Conservation (phyloP, 441 rosid species). For the Pelargonium cotyledonis region DNA sequence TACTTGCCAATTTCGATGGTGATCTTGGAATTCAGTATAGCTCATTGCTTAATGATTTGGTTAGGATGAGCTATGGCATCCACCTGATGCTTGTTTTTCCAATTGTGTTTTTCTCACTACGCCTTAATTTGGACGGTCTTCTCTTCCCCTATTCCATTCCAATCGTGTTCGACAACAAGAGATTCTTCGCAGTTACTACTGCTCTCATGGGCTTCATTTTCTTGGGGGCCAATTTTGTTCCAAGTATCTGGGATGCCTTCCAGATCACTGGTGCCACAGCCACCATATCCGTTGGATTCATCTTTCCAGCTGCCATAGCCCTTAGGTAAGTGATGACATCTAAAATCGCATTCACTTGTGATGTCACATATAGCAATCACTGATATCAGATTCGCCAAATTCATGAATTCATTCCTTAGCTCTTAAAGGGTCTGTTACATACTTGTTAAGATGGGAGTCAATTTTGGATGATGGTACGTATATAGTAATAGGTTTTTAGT, state of each 20-base stretch:
- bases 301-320: slow-evolving; percentile 58
- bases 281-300: slow-evolving; percentile 47
- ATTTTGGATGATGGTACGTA: no score
- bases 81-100: slow-evolving; percentile 75
- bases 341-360: neutral
- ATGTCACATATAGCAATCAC: neutral
- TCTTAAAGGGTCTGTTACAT: no score
- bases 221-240: slow-evolving; percentile 52
- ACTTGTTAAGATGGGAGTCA: no score
- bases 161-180: slow-evolving; percentile 39
- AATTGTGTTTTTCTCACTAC: slow-evolving; percentile 56
- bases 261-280: slow-evolving; percentile 66
- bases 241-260: slow-evolving; percentile 71
- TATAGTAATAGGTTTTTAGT: neutral
- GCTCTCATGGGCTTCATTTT: slow-evolving; percentile 50
- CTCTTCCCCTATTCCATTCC: slow-evolving; percentile 49
- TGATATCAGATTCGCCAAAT: neutral
- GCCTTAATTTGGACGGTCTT: slow-evolving; percentile 59
- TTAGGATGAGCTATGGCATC: slow-evolving; percentile 54
- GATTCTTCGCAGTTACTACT: slow-evolving; percentile 42
- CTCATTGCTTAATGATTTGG: slow-evolving; percentile 47
- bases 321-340: slow-evolving; percentile 34
- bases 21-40: slow-evolving; percentile 59
- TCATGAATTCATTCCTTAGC: no score
- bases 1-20: slow-evolving; percentile 65